phyloP scores from a whole-genome alignment of 1,139 yeast species.

The Diutina ranongensis region DNA sequence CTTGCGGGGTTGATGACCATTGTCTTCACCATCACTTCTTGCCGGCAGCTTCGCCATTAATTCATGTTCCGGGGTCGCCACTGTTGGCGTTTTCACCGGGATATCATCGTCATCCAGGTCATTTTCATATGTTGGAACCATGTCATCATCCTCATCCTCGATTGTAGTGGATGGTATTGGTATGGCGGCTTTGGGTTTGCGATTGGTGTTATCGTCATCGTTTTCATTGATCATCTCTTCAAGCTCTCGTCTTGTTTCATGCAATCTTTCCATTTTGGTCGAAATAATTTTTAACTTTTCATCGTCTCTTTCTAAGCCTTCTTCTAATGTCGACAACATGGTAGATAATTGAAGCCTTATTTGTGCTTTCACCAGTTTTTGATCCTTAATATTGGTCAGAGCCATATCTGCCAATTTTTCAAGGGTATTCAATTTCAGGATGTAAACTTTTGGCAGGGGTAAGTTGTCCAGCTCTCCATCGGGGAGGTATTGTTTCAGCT shows the following conservation, averaged over 20 bases:
- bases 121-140: constrained; percentile 25
- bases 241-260: constrained; percentile 34
- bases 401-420: constrained; percentile 32
- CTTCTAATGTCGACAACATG: constrained; percentile 28
- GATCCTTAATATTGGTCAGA: constrained; percentile 22
- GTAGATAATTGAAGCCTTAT: constrained; percentile 31
- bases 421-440: constrained; percentile 31
- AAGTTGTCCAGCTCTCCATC: constrained; percentile 31
- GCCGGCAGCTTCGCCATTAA: background rate
- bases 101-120: constrained; percentile 10
- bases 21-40: constrained; percentile 1
- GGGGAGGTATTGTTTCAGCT: constrained; percentile 32
- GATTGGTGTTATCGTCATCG: background rate
- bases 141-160: constrained; percentile 9
- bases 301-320: constrained; percentile 34
- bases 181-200: constrained; percentile 1
- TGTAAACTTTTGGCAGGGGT: constrained; percentile 41
- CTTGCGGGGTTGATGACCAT: constrained; percentile 11
- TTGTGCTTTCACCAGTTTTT: constrained; percentile 27
- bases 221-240: constrained; percentile 28
- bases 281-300: constrained; percentile 29
- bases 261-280: constrained; percentile 24
- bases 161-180: constrained; percentile 11
- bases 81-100: background rate
- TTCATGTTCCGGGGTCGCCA: background rate